phyloP scores from a whole-genome alignment of 1,284 basidiomycete genomes.

The Cryptococcus sp. region DNA sequence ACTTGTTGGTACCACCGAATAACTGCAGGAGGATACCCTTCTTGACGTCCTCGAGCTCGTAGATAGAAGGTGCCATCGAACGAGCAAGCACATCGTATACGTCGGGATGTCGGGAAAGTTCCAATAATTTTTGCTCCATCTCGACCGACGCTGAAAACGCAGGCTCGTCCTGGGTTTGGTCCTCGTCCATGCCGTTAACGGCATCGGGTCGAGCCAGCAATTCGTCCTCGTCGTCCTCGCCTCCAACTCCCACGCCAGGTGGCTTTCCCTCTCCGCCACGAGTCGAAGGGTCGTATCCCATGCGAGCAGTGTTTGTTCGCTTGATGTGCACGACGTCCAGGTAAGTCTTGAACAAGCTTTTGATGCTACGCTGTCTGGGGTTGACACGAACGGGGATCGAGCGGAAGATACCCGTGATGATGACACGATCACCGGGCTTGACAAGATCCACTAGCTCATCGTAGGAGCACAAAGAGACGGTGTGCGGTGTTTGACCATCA shows the following conservation, averaged over 20 bases:
- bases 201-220: conserved; percentile 53
- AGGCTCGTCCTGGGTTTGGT: conserved; percentile 58
- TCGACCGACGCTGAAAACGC: conserved; percentile 51
- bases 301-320: conserved; percentile 67
- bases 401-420: conserved; percentile 92
- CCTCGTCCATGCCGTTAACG: conserved; percentile 37
- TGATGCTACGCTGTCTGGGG: conserved; percentile 85
- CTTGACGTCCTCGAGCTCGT: conserved; percentile 99
- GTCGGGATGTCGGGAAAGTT: conserved; percentile 74
- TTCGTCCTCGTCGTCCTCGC: conserved; percentile 71
- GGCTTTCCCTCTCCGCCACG: conserved; percentile 60
- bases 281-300: conserved; percentile 81
- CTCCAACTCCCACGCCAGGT: conserved; percentile 79
- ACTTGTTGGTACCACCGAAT: conserved; percentile 98
- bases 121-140: conserved; percentile 64
- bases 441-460: conserved; percentile 94
- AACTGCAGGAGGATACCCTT: conserved; percentile 95
- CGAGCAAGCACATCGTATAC: conserved; percentile 84
- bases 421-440: conserved; percentile 91
- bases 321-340: conserved; percentile 92
- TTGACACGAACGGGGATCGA: conserved; percentile 92
- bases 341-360: conserved; percentile 94
- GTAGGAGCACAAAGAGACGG: conserved; percentile 91
- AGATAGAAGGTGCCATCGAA: conserved; percentile 90
- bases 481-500: conserved; percentile 97